Base-by-base conservation (phyloP, 1,284 basidiomycete genomes). In the Ustilago shanxiensis region DNA sequence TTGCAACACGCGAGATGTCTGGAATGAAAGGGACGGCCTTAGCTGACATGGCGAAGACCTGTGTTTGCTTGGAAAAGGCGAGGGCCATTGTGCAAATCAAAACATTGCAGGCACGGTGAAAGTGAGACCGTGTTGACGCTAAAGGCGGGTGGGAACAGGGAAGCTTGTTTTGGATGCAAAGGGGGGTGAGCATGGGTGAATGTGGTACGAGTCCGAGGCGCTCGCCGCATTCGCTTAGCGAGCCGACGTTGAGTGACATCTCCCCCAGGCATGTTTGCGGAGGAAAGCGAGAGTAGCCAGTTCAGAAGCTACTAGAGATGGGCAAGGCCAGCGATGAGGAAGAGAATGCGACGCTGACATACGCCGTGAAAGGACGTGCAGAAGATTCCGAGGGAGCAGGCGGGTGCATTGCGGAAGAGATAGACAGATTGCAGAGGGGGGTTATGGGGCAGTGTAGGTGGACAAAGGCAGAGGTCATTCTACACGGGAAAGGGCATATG, bases 181-280 rank as follows among this genome's bases (percentile, higher is more conserved):
- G 16, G 33, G 22, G 33, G 22, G 29, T n/a, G 26, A 49, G 54
- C 11, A 58, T 45, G 26, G 55, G 52, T 52, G 47, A 31, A 24
- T 2, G 8, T 20, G 49, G 41, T 54, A 18, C 60, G 54, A 52
- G 49, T 50, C 24, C 49, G 56, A 63, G 64, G 69, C 60, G 60
- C 39, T 55, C 28, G 57, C 58, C 49, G 65, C 49, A 60, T 65
- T 74, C 72, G 72, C 53, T 56, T 60, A 60, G 55, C 44, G 54
- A 70, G 60, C 64, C 72, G 60, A 70, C 60, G 72, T 75, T 75
- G 72, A 64, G 44, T 60, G 60, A 75, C 52, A 53, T 66, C 61
- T 66, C 67, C 63, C 72, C 24, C 35, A 63, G 72, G 72, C 67
- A 75, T 75, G 72, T 75, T 64, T 60, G 60, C 22, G 31, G 24